These are phyloP conservation scores for Globisporangium heterothallicum DNA, from an alignment of 352 stramenopile species.

Conservation along the genomic window DNA sequence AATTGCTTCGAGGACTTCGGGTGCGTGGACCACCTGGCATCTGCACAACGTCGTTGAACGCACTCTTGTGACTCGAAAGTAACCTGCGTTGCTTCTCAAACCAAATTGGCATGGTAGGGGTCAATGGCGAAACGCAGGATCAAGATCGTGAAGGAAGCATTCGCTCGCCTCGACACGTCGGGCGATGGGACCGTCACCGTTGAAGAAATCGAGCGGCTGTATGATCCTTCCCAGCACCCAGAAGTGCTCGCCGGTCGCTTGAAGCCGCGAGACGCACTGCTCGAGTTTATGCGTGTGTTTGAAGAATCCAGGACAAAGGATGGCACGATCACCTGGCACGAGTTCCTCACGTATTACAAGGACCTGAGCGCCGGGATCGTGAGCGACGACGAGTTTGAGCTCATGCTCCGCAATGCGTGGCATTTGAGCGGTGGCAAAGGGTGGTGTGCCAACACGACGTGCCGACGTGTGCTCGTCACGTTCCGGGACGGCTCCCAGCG, in stretches of 20 bases:
- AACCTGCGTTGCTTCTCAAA: slow-evolving; percentile 1
- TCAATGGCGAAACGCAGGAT: slow-evolving; percentile 75
- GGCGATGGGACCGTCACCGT: slow-evolving; percentile 55
- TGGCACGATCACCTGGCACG: slow-evolving; percentile 65
- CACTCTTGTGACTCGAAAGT: neutral
- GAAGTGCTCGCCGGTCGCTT: slow-evolving; percentile 68
- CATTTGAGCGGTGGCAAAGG: slow-evolving; percentile 76
- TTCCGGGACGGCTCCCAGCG: slow-evolving; percentile 64
- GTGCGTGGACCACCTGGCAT: slow-evolving; percentile 21
- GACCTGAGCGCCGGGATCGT: slow-evolving; percentile 77
- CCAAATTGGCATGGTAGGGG: slow-evolving; percentile 24
- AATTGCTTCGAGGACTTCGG: slow-evolving; percentile 85
- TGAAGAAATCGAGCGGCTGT: slow-evolving; percentile 67
- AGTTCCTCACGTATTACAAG: slow-evolving; percentile 90
- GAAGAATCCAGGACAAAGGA: slow-evolving; percentile 34
- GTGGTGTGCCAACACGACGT: slow-evolving; percentile 72
- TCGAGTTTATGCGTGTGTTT: slow-evolving; percentile 81
- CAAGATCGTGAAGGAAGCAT: slow-evolving; percentile 83
- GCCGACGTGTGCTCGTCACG: slow-evolving; percentile 63
- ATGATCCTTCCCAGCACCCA: slow-evolving; percentile 76
- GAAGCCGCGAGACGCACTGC: slow-evolving; percentile 53
- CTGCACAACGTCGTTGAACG: neutral
- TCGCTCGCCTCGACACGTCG: slow-evolving; percentile 62
- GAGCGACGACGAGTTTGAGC: slow-evolving; percentile 83
- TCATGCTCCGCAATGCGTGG: slow-evolving; percentile 85